Evolutionary conservation across 331 rosid species (phyloP), one percentile per base, ranked within the genome.

Genomic region (Quercus phellos): DNA sequence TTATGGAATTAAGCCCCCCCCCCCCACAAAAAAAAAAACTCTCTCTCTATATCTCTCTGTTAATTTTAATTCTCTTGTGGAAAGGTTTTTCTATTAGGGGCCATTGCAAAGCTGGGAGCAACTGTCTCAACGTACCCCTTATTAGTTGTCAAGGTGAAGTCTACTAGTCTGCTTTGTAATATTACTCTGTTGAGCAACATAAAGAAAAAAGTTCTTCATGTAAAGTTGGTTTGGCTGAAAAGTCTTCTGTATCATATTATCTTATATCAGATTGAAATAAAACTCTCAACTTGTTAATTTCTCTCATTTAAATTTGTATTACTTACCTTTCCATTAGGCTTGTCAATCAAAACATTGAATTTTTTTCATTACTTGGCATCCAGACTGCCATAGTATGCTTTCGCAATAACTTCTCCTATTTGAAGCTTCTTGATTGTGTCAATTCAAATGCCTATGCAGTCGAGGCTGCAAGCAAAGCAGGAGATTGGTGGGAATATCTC

Each of bases 381-480:
- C 59, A 61, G 32, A 29, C 38, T 42, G 38, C 34, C 76, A 3
- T 81, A 70, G 67, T 26, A 24, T 24, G 69, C 73, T 50, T 3
- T 24, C 29, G 58, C 35, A 46, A 60, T 17, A 38, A 11, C 42
- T 18, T 17, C 16, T 34, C 24, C 51, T 18, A 14, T 18, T 51
- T 56, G 10, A 51, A 58, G 51, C 70, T 63, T 56, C 29, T 35
- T 72, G 16, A 67, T 68, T 55, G 5, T 51, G 43, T 86, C 60
- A 35, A 72, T 27, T 77, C 75, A 77, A 68, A 30, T 18, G 75
- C 72, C 46, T 84, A 67, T 81, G 68, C 97, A 92, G 97, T 92
- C 97, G 67, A 92, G 97, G 82, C 86, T 92, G 86, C 97, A 92
- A 86, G 97, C 97, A 27, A 92, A 89, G 86, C 97, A 92, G 74